These are phyloP conservation scores for Alnus glutinosa DNA, from an alignment of 306 rosid genomes.

Conservation along the genomic window DNA sequence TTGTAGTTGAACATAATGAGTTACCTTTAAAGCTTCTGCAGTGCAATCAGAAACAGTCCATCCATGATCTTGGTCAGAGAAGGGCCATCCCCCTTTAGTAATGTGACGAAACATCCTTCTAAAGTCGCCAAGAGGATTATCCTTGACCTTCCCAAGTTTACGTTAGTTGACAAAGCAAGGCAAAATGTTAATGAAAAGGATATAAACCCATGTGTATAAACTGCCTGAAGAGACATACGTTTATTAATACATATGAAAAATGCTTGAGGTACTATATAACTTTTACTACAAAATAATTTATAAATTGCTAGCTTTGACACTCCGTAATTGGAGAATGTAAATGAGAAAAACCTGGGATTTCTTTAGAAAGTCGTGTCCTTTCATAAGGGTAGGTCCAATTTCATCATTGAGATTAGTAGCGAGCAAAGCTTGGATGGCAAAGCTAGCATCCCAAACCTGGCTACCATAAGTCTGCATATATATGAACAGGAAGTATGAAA, in stretches of 20 bases:
- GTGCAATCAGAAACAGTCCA: constrained; percentile 47
- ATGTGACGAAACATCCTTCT: constrained; percentile 33
- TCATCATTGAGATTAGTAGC: constrained; percentile 22
- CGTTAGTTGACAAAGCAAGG: background rate
- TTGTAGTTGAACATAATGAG: background rate
- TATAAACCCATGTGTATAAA: background rate
- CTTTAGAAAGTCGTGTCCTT: constrained; percentile 35
- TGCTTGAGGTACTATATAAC: too few relatives aligned
- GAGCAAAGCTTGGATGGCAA: constrained; percentile 40
- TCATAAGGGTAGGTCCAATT: constrained; percentile 16
- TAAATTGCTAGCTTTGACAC: background rate
- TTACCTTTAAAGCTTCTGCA: constrained; percentile 40
- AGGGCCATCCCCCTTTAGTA: constrained; percentile 45
- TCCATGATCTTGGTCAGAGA: constrained; percentile 46
- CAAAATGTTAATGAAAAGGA: background rate
- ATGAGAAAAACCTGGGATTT: constrained; percentile 21
- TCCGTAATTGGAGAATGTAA: too few relatives aligned
- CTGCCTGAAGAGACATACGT: too few relatives aligned
- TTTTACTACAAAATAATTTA: too few relatives aligned
- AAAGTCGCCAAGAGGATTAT: constrained; percentile 30
- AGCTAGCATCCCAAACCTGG: constrained; percentile 43
- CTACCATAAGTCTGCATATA: constrained; percentile 43
- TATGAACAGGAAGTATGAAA: background rate
- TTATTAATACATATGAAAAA: too few relatives aligned
- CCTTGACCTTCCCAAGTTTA: constrained; percentile 17